phyloP scores from a whole-genome alignment of 2,329 filamentous ascomycete species.

The Xylariales sp. region DNA sequence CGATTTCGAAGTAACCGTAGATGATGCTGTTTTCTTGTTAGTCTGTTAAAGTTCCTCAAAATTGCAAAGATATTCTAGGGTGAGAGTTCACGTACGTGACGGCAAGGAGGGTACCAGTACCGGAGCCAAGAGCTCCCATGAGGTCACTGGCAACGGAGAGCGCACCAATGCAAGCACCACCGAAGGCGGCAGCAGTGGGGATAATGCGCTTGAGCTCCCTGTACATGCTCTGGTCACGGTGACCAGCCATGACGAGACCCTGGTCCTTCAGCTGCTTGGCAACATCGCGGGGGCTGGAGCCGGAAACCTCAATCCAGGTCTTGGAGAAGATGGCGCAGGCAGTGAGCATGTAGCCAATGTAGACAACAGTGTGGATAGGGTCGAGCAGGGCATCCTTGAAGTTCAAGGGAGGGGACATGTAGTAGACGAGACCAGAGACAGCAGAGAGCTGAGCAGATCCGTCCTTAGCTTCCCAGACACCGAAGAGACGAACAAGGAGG shows the following conservation, averaged over 20 bases:
- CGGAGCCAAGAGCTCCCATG: constrained; percentile 90
- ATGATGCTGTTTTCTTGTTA: constrained; percentile 68
- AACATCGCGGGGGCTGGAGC: constrained; percentile 94
- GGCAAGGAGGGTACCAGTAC: constrained; percentile 95
- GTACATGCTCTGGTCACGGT: constrained; percentile 99
- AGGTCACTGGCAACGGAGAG: constrained; percentile 94
- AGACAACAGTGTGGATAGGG: constrained; percentile 92
- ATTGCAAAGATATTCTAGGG: too few species aligned
- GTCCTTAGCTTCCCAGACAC: constrained; percentile 97
- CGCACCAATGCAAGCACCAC: constrained; percentile 97
- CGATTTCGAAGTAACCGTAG: constrained; percentile 99
- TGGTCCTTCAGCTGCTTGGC: constrained; percentile 99
- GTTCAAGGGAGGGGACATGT: constrained; percentile 98
- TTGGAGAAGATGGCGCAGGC: constrained; percentile 99
- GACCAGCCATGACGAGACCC: constrained; percentile 97
- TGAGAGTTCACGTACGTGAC: constrained; percentile 75
- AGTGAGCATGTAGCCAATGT: constrained; percentile 96
- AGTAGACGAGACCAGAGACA: constrained; percentile 92
- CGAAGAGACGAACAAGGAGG: constrained; percentile 93
- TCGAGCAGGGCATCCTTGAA: constrained; percentile 96
- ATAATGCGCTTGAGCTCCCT: constrained; percentile 99
- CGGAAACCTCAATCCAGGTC: constrained; percentile 99
- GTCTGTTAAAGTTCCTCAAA: constrained; percentile 13
- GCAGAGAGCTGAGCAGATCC: constrained; percentile 94
- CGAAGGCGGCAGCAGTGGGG: constrained; percentile 94